These are phyloP conservation scores for Fusarium siculi DNA, from an alignment of 2,329 filamentous ascomycete species.

Conservation along the genomic window DNA sequence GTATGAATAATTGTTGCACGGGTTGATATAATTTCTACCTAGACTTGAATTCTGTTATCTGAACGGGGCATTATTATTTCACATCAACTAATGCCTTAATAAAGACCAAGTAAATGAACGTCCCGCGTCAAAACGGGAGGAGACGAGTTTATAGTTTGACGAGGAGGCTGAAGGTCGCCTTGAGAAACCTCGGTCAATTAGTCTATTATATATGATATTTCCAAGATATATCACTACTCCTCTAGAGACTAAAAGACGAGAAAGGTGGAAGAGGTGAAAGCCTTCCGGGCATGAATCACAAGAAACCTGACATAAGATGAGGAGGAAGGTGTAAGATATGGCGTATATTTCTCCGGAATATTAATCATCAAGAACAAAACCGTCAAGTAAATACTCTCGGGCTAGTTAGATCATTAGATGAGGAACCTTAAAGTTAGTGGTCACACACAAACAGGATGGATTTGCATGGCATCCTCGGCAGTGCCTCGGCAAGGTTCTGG, in stretches of 20 bases:
- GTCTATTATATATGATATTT: fast-evolving
- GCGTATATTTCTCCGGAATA: background rate
- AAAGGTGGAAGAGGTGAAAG: fast-evolving
- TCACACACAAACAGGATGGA: background rate
- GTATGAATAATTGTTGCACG: too few species aligned
- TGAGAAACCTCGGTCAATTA: too few species aligned
- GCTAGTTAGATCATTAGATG: fast-evolving
- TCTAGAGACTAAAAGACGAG: fast-evolving
- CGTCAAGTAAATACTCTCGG: fast-evolving
- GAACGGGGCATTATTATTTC: background rate
- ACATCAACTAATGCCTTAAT: too few species aligned
- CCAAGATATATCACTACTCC: fast-evolving
- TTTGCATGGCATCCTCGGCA: background rate
- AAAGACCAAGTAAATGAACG: background rate
- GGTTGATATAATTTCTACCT: too few species aligned
- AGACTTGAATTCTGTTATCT: fast-evolving
- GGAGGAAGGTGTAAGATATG: fast-evolving
- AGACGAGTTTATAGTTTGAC: too few species aligned
- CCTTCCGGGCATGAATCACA: fast-evolving
- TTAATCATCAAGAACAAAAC: fast-evolving
- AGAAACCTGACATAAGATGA: background rate
- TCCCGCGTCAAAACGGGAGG: too few species aligned
- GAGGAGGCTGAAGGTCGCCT: too few species aligned
- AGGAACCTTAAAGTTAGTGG: fast-evolving
- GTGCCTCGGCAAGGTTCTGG: background rate